phyloP scores from a whole-genome alignment of 2,329 filamentous ascomycete species.

The Penicillium sp. region DNA sequence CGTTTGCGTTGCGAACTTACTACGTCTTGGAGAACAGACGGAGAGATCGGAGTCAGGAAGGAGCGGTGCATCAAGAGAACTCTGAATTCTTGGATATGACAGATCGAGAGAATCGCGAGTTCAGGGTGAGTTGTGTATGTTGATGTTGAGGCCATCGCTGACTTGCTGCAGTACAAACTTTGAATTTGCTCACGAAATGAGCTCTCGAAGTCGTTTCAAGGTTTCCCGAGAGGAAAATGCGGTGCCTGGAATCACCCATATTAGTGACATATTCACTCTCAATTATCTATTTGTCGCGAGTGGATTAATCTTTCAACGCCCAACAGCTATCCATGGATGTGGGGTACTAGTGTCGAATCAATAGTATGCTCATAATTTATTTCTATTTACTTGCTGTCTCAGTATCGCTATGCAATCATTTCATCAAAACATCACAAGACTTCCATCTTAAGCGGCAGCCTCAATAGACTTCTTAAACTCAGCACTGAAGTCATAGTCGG shows the following conservation, averaged over 20 bases:
- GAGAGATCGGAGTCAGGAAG: constrained; percentile 29
- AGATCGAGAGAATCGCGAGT: constrained; percentile 28
- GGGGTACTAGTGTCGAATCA: too few relatives aligned
- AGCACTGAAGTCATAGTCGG: constrained; percentile 38
- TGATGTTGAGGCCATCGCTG: background rate
- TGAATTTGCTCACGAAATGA: background rate
- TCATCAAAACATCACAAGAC: background rate
- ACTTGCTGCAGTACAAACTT: background rate
- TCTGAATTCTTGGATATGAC: constrained; percentile 34
- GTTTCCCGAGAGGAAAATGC: background rate
- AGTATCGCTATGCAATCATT: constrained; percentile 13
- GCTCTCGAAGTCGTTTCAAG: background rate
- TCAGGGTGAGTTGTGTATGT: constrained; percentile 3
- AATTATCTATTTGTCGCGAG: too few relatives aligned
- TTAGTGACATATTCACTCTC: background rate
- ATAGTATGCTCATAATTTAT: background rate
- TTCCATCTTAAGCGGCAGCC: constrained; percentile 20
- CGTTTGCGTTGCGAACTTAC: constrained; percentile 33
- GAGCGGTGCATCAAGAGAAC: constrained; percentile 30
- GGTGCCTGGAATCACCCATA: background rate
- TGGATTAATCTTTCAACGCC: too few relatives aligned
- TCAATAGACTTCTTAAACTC: constrained; percentile 31
- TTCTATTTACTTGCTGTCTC: background rate
- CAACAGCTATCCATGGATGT: too few relatives aligned
- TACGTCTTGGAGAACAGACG: constrained; percentile 29